phyloP scores from a whole-genome alignment of 345 rosid species.

The Lumnitzera racemosa region DNA sequence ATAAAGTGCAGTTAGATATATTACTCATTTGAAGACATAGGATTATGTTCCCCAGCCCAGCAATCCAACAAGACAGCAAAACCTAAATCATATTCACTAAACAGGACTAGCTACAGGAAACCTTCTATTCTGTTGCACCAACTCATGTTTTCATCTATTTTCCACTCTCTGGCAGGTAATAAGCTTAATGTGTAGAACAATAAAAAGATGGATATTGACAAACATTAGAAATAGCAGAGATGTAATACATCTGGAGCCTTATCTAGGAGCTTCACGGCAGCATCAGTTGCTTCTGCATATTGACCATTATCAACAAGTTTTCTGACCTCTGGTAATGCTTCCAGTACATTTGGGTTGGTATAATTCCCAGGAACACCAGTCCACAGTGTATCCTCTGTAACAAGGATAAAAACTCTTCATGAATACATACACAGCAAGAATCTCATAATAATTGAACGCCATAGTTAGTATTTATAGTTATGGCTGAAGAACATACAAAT shows the following conservation, averaged over 20 bases:
- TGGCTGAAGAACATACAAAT: not conserved
- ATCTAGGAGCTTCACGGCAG: conserved; percentile 54
- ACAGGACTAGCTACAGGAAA: too few species aligned
- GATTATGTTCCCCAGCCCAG: too few species aligned
- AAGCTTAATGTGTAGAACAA: too few species aligned
- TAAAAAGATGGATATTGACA: too few species aligned
- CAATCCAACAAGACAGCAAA: too few species aligned
- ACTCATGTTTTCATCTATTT: too few species aligned
- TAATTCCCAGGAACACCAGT: conserved; percentile 73
- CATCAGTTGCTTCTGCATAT: conserved; percentile 63
- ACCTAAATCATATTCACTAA: too few species aligned
- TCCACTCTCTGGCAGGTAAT: too few species aligned
- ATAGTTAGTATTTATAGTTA: not conserved
- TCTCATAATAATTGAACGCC: too few species aligned
- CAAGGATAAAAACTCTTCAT: not conserved
- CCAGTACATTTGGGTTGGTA: conserved; percentile 53
- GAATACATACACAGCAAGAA: not conserved
- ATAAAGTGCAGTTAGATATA: too few species aligned
- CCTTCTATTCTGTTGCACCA: too few species aligned
- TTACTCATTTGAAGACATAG: too few species aligned
- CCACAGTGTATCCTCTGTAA: conserved; percentile 85
- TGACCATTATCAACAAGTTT: conserved; percentile 55
- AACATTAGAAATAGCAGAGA: not conserved
- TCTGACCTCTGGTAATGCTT: conserved; percentile 56
- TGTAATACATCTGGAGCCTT: conserved; percentile 48